These are phyloP conservation scores for Erodium trifolium DNA, from an alignment of 441 rosid genomes.

Conservation along the genomic window DNA sequence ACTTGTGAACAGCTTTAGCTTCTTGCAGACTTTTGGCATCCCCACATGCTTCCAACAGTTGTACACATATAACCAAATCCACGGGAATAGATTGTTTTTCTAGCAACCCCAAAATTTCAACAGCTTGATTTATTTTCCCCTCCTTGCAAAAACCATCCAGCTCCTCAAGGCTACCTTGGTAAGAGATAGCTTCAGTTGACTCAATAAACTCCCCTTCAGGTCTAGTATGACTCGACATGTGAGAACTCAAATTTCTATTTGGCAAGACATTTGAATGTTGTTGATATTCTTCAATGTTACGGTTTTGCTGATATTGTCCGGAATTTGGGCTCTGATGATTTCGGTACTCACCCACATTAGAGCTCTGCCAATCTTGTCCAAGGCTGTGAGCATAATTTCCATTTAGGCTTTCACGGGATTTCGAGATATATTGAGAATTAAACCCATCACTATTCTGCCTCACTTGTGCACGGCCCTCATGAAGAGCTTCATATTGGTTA, in stretches of 20 bases:
- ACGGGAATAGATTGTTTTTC: constrained; percentile 32
- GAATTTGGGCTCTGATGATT: constrained; percentile 15
- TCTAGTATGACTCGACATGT: constrained; percentile 8
- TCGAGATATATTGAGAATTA: not conserved
- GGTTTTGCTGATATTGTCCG: constrained; percentile 19
- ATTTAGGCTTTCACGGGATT: not conserved
- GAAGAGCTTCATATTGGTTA: not conserved
- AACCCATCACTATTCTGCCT: not conserved
- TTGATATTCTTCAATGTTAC: constrained; percentile 14
- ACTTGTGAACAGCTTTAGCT: constrained; percentile 52
- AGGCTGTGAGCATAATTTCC: constrained; percentile 14
- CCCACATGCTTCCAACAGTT: constrained; percentile 53
- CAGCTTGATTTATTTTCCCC: constrained; percentile 52
- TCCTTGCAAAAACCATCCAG: constrained; percentile 46
- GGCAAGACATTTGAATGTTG: constrained; percentile 11
- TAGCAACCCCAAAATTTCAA: constrained; percentile 38
- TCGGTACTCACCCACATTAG: constrained; percentile 15
- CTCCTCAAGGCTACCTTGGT: constrained; percentile 26
- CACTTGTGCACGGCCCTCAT: constrained; percentile 1
- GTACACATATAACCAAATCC: constrained; percentile 39
- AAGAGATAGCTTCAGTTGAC: constrained; percentile 18
- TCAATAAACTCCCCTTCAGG: constrained; percentile 18
- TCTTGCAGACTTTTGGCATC: constrained; percentile 50
- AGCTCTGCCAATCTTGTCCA: constrained; percentile 13
- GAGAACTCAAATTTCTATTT: constrained; percentile 10